Evolutionary conservation across 2,329 filamentous ascomycete species (phyloP), one percentile per base, ranked within the genome.

Genomic region (Ophiostoma perfectum): DNA sequence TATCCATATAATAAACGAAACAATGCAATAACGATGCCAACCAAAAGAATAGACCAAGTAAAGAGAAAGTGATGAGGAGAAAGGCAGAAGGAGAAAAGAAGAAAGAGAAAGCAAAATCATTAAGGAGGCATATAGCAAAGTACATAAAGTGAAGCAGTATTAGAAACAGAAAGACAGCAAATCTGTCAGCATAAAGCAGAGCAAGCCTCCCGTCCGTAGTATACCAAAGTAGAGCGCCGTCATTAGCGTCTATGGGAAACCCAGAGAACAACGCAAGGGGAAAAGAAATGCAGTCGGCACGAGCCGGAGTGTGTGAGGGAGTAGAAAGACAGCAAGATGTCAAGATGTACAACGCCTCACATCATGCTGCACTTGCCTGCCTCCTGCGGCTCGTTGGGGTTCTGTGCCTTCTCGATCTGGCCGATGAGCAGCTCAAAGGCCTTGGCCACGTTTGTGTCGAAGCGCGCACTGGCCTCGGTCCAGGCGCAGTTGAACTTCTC

Each of bases 401-500:
- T 96, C 80, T 96, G 91, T 39, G 90, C 88, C 80, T 96, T 96
- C 80, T 99, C 95, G 72, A 99, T 93, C 82, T 98, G 91, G 65
- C 86, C 91, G 74, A 99, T 93, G 82, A 99, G 89, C 72, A 96
- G 84, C 80, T 98, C 94, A 76, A 99, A 99, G 2, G 92, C 92
- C 78, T 92, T 93, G 74, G 85, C 84, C 65, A 99, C 95, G 77
- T 98, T 97, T 81, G 93, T 92, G 78, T 97, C 93, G 80, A 95
- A 96, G 69, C 93, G 87, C 41, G 95, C 95, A 76, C 91, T 96
- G 68, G 95, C 93, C 81, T 99, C 95, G 64, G 93, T 97, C 86
- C 92, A 97, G 49, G 90, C 93, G 79, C 94, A 98, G 72, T 92
- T 88, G 78, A 96, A 90, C 79, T 95, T 91, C 75, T 94, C 90